These are phyloP conservation scores for Trichaptum fuscoviolaceum DNA, from an alignment of 768 basidiomycete genomes.

Conservation along the genomic window DNA sequence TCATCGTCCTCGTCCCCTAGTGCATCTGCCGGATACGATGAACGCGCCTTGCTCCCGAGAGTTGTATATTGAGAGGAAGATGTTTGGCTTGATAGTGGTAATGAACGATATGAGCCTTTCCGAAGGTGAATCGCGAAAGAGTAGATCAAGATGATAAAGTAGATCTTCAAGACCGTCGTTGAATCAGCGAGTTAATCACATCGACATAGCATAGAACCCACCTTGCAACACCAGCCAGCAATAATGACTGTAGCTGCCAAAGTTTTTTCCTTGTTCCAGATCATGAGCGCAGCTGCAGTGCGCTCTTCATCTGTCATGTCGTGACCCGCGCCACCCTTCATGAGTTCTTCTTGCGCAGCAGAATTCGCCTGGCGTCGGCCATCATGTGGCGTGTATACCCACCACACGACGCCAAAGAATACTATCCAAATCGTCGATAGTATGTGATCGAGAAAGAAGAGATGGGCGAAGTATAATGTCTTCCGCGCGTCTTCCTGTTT, in stretches of 20 bases:
- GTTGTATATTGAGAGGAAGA: conserved; percentile 15
- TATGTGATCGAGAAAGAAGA: conserved; percentile 89
- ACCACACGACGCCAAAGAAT: conserved; percentile 89
- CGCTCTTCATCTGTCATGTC: conserved; percentile 63
- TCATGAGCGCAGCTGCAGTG: conserved; percentile 62
- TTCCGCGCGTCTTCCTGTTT: conserved; percentile 84
- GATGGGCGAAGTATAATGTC: conserved; percentile 83
- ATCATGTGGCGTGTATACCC: conserved; percentile 88
- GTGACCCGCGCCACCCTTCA: conserved; percentile 43
- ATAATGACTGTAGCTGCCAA: conserved; percentile 72
- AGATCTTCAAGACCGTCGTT: conserved; percentile 50
- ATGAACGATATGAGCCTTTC: conserved; percentile 80
- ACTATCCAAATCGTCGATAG: conserved; percentile 89
- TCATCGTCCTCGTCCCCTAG: conserved; percentile 53
- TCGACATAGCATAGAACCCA: conserved; percentile 28
- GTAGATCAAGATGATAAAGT: conserved; percentile 86
- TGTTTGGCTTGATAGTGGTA: conserved; percentile 43
- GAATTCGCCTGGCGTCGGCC: conserved; percentile 79
- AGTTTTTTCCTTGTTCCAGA: conserved; percentile 91
- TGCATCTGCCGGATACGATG: conserved; percentile 31
- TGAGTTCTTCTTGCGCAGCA: conserved; percentile 81
- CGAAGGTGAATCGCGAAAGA: conserved; percentile 92
- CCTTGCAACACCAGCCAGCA: conserved; percentile 86
- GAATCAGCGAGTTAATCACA: conserved; percentile 5
- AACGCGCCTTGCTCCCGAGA: conserved; percentile 20